Conservation (phyloP, 805 yeast genomes). For the Nakazawaea laoshanensis region DNA sequence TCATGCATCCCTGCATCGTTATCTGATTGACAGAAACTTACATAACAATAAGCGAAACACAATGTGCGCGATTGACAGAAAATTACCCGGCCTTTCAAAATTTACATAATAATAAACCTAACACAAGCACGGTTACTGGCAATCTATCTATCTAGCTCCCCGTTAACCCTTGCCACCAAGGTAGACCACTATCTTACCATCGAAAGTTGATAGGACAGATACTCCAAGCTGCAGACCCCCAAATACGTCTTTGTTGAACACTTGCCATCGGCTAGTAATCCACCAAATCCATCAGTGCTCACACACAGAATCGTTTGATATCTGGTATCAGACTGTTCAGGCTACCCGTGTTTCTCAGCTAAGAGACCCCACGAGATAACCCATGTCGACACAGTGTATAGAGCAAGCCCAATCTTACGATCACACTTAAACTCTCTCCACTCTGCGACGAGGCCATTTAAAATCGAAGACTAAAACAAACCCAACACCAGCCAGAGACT, state of each 20-base stretch:
- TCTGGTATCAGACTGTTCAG: conserved; percentile 24
- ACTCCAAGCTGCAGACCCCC: conserved; percentile 14
- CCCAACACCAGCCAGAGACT: background rate
- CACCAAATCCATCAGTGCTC: conserved; percentile 26
- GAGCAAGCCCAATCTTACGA: conserved; percentile 21
- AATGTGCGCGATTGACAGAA: too few species aligned
- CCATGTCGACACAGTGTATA: conserved; percentile 22
- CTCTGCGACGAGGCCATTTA: conserved; percentile 22
- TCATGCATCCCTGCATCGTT: too few species aligned
- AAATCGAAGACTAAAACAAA: background rate
- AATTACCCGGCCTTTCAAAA: too few species aligned
- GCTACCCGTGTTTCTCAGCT: conserved; percentile 12
- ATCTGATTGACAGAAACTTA: too few species aligned
- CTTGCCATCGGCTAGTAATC: conserved; percentile 22
- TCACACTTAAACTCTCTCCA: conserved; percentile 24
- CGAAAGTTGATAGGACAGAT: conserved; percentile 16
- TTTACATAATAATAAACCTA: too few species aligned
- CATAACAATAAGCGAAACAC: too few species aligned
- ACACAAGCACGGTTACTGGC: too few species aligned
- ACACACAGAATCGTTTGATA: conserved; percentile 23
- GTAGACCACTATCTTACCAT: conserved; percentile 6
- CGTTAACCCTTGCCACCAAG: too few species aligned
- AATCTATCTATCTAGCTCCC: too few species aligned
- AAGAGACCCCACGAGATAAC: conserved; percentile 12
- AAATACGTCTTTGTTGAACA: conserved; percentile 13